Conservation (phyloP, 1,284 basidiomycete genomes). For the Ustilago sp. region DNA sequence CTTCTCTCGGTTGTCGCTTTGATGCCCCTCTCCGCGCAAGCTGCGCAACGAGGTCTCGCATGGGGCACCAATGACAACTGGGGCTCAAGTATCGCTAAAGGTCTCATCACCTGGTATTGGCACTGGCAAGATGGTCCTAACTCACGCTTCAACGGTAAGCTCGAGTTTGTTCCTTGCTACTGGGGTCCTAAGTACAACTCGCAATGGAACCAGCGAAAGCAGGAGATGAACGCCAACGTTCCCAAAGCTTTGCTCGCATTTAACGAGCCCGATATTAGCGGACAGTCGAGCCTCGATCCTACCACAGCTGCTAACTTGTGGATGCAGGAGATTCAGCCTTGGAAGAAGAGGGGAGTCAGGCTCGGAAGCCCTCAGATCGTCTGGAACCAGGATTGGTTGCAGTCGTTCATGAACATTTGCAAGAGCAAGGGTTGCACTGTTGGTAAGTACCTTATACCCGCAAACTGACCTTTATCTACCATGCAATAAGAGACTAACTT, state of each 20-base stretch:
- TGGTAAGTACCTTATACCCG: conserved; percentile 19
- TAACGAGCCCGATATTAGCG: conserved; percentile 65
- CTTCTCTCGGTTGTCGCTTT: conserved; percentile 19
- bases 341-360: conserved; percentile 56
- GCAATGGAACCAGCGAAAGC: conserved; percentile 58
- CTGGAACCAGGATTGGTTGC: conserved; percentile 60
- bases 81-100: conserved; percentile 52
- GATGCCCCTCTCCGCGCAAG: conserved; percentile 21
- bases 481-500: conserved; percentile 27
- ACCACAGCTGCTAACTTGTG: conserved; percentile 48
- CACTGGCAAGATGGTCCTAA: conserved; percentile 64
- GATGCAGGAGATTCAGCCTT: conserved; percentile 61
- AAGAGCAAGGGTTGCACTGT: conserved; percentile 53
- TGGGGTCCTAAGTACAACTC: conserved; percentile 61
- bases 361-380: conserved; percentile 65
- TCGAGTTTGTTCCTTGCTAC: conserved; percentile 65
- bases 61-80: conserved; percentile 63
- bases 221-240: conserved; percentile 45
- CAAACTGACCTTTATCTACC: background rate
- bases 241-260: conserved; percentile 57
- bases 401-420: conserved; percentile 56
- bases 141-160: conserved; percentile 33
- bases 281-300: conserved; percentile 59
- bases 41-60: conserved; percentile 52
- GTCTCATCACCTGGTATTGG: conserved; percentile 62